Base-by-base conservation (phyloP, 139 green algal genomes). In the Chlamydomonas eustigma region DNA sequence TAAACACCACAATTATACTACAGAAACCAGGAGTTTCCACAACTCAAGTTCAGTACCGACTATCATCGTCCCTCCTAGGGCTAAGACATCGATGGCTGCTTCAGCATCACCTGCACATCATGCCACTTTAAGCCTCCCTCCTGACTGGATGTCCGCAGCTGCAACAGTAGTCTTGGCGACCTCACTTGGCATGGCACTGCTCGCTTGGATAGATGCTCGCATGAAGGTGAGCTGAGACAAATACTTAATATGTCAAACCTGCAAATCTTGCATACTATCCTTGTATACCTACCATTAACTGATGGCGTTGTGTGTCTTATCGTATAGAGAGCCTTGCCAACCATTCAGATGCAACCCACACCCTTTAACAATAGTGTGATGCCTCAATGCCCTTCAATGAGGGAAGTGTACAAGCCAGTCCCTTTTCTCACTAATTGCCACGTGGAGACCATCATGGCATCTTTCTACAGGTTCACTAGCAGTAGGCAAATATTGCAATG, bases 381-480 rank as follows among this genome's bases (percentile, higher is more conserved):
- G 44, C 50, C 63, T 8, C 71, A 51, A 31, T 77, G 71, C 71
- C 50, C 50, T 2, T 36, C 39, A 50, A 39, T 77, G 5, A 12
- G n/a, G 18, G 50, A 50, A 33, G 5, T 33, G 28, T 79, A 79
- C 37, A 38, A 31, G 18, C 64, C 36, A 4, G n/a, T 64, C 1
- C 38, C 64, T 4, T 37, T 64, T 2, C 28, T 74, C 2, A 74
- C 74, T 33, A 79, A 79, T 66, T 38, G 74, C 2, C 74, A 79
- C 34, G 89, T 96, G 36, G 94, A 98, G 85, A 98, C 94, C 4
- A 98, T 98, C 52, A 89, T 93, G 50, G 92, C 93, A 0, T 89
- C 93, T 4, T 84, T 90, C 66, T 83, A 90, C 64, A 78, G 94
- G 1, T 39, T 24, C 82, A 90, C 52, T 81, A 63, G 50, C 50